Evolutionary conservation across 2,329 filamentous ascomycete species (phyloP), one percentile per base, ranked within the genome.

Genomic region (Nectriaceae sp.): DNA sequence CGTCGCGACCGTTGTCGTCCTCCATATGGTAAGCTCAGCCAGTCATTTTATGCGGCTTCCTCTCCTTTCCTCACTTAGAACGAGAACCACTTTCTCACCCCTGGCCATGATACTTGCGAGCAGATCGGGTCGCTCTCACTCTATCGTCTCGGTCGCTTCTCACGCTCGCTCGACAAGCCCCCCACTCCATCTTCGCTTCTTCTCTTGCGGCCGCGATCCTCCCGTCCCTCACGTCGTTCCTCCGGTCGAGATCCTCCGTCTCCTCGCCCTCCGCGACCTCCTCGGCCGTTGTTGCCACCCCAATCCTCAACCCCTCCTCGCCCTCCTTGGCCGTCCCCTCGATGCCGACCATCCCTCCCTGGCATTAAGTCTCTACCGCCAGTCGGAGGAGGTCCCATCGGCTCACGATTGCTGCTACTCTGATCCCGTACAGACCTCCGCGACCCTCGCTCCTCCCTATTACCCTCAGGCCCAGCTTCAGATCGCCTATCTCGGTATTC

Each of bases 111-210:
- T n/a, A n/a, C n/a, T n/a, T n/a, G n/a, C n/a, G n/a, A n/a, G n/a
- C 6, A 29, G 24, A 29, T 13, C 6, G 6, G 24, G 33, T 40
- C 24, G 29, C 29, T 41, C 48, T 47, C 51, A 43, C 42, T 47
- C 63, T 72, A 80, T 59, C 75, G 74, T 65, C 80, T 74, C 54
- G 69, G 73, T 63, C 80, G 72, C 71, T 83, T 83, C 52, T 83
- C 79, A 49, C 75, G 70, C 33, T 80, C 77, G 57, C 64, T 73
- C 15, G 63, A 55, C 52, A 67, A 50, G 18, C 57, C 54, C 29
- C 67, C 70, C n/a, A 64, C 59, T 18, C 73, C 73, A 43, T 80
- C 79, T 50, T 80, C 78, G 55, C 76, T 80, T 60, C 68, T 60
- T 49, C 70, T 58, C 60, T 72, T 67, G 50, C 70, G 65, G 26